phyloP scores from a whole-genome alignment of 139 green algal genomes.

The Volvox reticuliferus region DNA sequence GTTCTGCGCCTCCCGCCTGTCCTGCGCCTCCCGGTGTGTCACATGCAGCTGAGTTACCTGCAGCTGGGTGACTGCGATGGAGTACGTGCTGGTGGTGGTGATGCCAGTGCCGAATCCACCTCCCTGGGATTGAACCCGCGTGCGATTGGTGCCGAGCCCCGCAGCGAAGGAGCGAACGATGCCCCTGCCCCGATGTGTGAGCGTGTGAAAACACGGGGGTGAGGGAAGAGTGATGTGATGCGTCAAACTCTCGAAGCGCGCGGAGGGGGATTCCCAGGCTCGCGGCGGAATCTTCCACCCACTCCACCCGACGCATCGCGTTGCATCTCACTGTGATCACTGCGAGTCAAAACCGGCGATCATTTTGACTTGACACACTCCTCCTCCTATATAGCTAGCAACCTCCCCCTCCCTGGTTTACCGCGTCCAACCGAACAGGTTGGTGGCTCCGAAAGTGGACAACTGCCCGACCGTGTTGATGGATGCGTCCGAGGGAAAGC shows the following conservation, averaged over 20 bases:
- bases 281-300: background rate
- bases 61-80: constrained; percentile 2
- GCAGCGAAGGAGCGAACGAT: background rate
- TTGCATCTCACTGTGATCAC: background rate
- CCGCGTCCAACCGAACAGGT: constrained; percentile 40
- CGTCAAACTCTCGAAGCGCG: background rate
- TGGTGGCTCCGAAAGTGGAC: constrained; percentile 31
- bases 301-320: background rate
- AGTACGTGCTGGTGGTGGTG: background rate
- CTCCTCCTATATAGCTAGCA: too few relatives aligned
- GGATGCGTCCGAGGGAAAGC: background rate
- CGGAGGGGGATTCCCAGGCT: too few relatives aligned
- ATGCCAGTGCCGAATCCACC: constrained; percentile 19
- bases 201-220: too few relatives aligned
- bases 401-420: background rate
- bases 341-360: too few relatives aligned
- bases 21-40: too few relatives aligned
- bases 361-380: too few relatives aligned
- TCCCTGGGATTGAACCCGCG: background rate
- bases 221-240: background rate
- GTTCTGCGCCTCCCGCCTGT: too few relatives aligned
- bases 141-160: background rate
- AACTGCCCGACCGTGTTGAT: background rate
- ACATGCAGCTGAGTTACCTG: too few relatives aligned
- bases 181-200: background rate